Conservation (phyloP, 148 eudicot species). For the Amaranthus palmeri region DNA sequence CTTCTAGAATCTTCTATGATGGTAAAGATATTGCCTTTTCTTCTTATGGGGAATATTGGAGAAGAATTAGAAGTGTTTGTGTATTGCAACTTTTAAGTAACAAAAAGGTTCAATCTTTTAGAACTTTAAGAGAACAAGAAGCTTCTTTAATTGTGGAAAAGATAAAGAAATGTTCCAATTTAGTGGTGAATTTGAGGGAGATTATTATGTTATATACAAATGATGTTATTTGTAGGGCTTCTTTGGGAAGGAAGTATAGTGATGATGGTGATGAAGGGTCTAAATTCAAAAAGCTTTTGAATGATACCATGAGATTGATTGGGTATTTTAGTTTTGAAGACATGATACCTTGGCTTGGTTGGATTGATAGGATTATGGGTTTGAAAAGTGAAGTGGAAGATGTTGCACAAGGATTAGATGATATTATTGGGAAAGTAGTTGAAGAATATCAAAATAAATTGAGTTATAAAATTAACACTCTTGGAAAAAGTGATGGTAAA, state of each 20-base stretch:
- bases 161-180: slow-evolving; percentile 10
- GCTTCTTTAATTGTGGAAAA: slow-evolving; percentile 31
- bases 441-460: slow-evolving; percentile 19
- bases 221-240: slow-evolving; percentile 36
- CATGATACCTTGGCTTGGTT: slow-evolving; percentile 31
- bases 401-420: slow-evolving; percentile 32
- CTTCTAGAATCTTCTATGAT: slow-evolving; percentile 24
- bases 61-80: slow-evolving; percentile 47
- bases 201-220: slow-evolving; percentile 23
- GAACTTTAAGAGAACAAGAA: slow-evolving; percentile 44
- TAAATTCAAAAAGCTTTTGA: slow-evolving; percentile 6
- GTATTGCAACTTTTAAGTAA: slow-evolving; percentile 49
- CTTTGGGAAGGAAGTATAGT: slow-evolving; percentile 32
- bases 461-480: neutral
- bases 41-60: slow-evolving; percentile 60
- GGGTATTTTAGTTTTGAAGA: slow-evolving; percentile 22
- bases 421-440: slow-evolving; percentile 24
- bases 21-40: slow-evolving; percentile 27
- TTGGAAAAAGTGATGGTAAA: too few relatives aligned
- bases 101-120: slow-evolving; percentile 42
- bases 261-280: slow-evolving; percentile 7
- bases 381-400: slow-evolving; percentile 18
- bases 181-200: slow-evolving; percentile 34
- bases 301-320: slow-evolving; percentile 8
- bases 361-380: slow-evolving; percentile 32